These are phyloP conservation scores for Rhododendron simsii DNA, from an alignment of 148 eudicot species.

Conservation along the genomic window DNA sequence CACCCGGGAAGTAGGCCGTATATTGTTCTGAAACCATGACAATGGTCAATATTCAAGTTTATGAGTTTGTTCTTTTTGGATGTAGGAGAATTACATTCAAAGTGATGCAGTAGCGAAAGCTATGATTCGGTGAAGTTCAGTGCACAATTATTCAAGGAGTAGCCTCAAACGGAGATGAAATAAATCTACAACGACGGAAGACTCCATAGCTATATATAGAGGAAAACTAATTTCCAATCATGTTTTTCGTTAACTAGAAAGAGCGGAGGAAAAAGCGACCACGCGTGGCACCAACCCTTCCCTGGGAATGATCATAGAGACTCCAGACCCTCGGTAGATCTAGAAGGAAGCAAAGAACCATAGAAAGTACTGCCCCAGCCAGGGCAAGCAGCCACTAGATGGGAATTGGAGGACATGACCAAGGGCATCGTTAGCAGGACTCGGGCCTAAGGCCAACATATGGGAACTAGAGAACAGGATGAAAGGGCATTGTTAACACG, in stretches of 20 bases:
- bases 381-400: background rate
- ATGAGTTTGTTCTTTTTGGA: no score
- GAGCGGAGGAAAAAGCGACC: background rate
- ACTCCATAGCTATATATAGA: background rate
- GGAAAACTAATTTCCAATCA: background rate
- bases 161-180: background rate
- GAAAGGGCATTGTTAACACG: no score
- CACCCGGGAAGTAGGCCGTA: slow-evolving; percentile 51
- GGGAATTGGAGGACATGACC: no score
- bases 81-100: no score
- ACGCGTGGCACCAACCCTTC: background rate
- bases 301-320: background rate
- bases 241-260: background rate
- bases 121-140: background rate
- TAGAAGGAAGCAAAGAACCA: background rate
- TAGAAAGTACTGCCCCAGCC: background rate
- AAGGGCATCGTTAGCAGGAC: background rate
- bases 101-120: no score
- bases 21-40: slow-evolving; percentile 56
- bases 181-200: background rate
- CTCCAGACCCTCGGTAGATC: no score
- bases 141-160: background rate
- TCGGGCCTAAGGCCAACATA: background rate
- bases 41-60: background rate
- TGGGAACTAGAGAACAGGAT: no score